phyloP scores from a whole-genome alignment of 306 rosid genomes.

The Malus domestica region DNA sequence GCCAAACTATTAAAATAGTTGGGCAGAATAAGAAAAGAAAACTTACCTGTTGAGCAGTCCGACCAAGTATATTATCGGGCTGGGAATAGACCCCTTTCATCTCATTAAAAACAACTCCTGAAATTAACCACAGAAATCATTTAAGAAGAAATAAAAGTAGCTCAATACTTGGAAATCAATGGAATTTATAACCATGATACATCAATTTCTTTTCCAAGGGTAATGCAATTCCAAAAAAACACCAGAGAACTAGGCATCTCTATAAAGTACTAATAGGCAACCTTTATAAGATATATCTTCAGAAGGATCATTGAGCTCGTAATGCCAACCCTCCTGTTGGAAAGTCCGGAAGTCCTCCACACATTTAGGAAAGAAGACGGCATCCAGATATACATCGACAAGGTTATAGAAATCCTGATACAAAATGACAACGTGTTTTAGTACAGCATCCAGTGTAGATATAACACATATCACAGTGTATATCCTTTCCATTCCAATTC shows the following conservation, averaged over 20 bases:
- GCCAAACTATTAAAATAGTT: slow-evolving; percentile 1
- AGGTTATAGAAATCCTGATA: slow-evolving; percentile 85
- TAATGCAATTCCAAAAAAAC: neutral
- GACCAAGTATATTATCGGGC: slow-evolving; percentile 85
- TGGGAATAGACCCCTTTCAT: slow-evolving; percentile 99
- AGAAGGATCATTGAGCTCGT: slow-evolving; percentile 85
- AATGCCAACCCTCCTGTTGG: slow-evolving; percentile 99
- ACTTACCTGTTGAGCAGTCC: slow-evolving; percentile 86
- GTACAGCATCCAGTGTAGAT: neutral
- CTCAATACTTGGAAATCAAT: neutral
- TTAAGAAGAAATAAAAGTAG: neutral
- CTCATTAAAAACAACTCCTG: slow-evolving; percentile 98
- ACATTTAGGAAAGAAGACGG: slow-evolving; percentile 93
- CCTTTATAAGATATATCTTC: slow-evolving; percentile 90
- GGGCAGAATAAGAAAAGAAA: neutral
- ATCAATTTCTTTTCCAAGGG: neutral
- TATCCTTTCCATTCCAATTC: slow-evolving; percentile 3
- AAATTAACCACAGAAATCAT: slow-evolving; percentile 16
- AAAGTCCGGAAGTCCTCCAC: slow-evolving; percentile 77
- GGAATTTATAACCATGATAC: neutral
- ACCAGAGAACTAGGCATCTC: neutral
- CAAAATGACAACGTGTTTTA: slow-evolving; percentile 5
- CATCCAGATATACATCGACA: slow-evolving; percentile 95
- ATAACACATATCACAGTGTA: neutral
- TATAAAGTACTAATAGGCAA: slow-evolving; percentile 5